A percentile compares a stretch with the other conserved stretches of the same genome.
These are phyloP conservation scores for Bassia scoparia DNA, from an alignment of 148 eudicot genomes.

Conservation along the genomic window DNA sequence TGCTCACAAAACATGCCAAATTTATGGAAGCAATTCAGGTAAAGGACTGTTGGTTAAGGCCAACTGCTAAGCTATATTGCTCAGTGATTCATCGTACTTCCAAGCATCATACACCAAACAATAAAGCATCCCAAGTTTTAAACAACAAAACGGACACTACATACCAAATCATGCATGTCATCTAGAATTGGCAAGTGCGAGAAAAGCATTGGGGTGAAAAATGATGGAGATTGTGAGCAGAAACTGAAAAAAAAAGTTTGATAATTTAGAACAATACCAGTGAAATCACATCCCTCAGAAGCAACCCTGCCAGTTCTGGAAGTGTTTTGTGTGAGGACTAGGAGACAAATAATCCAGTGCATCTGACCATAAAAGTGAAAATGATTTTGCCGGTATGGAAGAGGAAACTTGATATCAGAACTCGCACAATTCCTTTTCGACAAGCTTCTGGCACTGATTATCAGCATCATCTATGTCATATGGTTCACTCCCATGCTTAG, in stretches of 20 bases:
- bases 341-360: conserved; percentile 41
- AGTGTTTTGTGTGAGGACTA: conserved; percentile 42
- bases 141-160: background rate
- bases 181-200: background rate
- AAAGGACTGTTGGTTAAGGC: background rate
- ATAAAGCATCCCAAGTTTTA: background rate
- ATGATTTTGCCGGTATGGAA: conserved; percentile 39
- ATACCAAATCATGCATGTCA: background rate
- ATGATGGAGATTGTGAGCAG: background rate
- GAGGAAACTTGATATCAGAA: conserved; percentile 39
- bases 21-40: background rate
- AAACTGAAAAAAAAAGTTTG: background rate
- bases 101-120: background rate
- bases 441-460: conserved; percentile 32
- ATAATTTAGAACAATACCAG: conserved; percentile 23
- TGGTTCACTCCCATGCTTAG: conserved; percentile 45
- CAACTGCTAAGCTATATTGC: background rate
- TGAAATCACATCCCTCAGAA: conserved; percentile 40
- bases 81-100: background rate
- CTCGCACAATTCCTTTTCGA: conserved; percentile 33
- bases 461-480: conserved; percentile 43
- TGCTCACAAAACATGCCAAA: background rate
- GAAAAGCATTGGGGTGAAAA: background rate
- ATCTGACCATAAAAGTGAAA: conserved; percentile 38
- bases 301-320: conserved; percentile 45